Base-by-base conservation (phyloP, 768 basidiomycete genomes). In the Boletus edulis region DNA sequence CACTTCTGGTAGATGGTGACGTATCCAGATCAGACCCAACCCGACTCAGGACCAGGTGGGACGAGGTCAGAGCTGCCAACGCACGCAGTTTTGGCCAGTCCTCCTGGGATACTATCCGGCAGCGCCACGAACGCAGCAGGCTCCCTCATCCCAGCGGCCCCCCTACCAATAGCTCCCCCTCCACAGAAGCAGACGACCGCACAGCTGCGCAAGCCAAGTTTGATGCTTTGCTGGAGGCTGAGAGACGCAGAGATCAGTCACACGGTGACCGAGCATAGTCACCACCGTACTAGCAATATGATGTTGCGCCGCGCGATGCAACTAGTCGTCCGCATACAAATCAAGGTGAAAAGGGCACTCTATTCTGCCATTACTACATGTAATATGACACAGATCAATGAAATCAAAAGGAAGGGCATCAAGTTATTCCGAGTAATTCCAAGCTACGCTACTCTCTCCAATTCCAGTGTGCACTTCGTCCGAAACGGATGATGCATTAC, bases 61-160 rank as follows among this genome's bases (percentile, higher is more conserved):
- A 87, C 34, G 78, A 84, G 57, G 84, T 90, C 45, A 82, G 87
- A 51, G 72, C 74, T 42, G 79, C 73, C 32, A 85, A 85, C 55
- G 73, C 72, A 15, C 68, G 73, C 18, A 72, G 68, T 31, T 54
- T 70, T 15, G 75, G 67, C 39, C 67, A 66, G 4, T 88, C 88
- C 18, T 75, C 85, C 4, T 89, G 88, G 88, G 88, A 89, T 61
- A 67, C 72, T 24, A 73, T 90, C 20, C 82, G 88, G 32, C 84
- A 87, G 64, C 75, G 73, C 45, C 77, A 85, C 57, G 78, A 80
- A 64, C 76, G 72, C 43, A 58, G 35, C 34, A 65, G 32, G 41
- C 57, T 69, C 4, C 58, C 64, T 41, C 34, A 56, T 45, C 34
- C 53, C 29, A 46, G 53, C 24, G 31, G 59, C 27, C 37, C 56